Base-by-base conservation (phyloP, 2,329 filamentous ascomycete species). In the Paraphoma sp. region DNA sequence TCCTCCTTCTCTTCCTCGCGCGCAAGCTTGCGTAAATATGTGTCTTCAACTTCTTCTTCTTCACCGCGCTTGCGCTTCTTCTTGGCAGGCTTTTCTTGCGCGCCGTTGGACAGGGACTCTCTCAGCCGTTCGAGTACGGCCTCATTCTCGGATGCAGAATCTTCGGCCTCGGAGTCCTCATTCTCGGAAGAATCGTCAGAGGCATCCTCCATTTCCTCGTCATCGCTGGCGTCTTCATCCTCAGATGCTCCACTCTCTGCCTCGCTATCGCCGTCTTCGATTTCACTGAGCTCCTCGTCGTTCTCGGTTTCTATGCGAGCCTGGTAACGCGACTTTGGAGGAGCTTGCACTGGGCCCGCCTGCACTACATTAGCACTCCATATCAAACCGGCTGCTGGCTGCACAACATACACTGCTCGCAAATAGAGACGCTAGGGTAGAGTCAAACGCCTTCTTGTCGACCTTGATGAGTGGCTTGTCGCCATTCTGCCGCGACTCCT, bases 41-140 rank as follows among this genome's bases (percentile, higher is more conserved):
- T 86, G 54, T 82, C 84, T 70, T 93, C 90, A 1, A 93, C 77
- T 53, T 91, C 87, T 23, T 91, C 84, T 31, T 89, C 84, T 53
- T 82, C 72, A 49, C 79, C 87, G 55, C 89, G 82, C 59, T 79
- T 79, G 52, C 77, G 72, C 68, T 79, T 79, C 68, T 79, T 79
- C 54, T 76, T 76, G 47, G 59, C 67, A 63, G 52, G 57, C 53
- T 63, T 71, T 36, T 68, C 70, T 59, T 65, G 70, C 51, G 65
- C 68, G 48, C 69, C 71, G 48, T 60, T 70, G 51, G 70, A 44
- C 29, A 65, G 58, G 4, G 67, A 61, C 51, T 73, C 67, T 33
- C 58, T 62, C 49, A 72, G 48, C 50, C 64, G 70, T 12, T 71
- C 70, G 11, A 71, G 56, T 8, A 60, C 60, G 3, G 60, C 59